Evolutionary conservation across 306 rosid genomes (phyloP), one percentile per base, ranked within the genome.

Genomic region (Acacia crassicarpa): DNA sequence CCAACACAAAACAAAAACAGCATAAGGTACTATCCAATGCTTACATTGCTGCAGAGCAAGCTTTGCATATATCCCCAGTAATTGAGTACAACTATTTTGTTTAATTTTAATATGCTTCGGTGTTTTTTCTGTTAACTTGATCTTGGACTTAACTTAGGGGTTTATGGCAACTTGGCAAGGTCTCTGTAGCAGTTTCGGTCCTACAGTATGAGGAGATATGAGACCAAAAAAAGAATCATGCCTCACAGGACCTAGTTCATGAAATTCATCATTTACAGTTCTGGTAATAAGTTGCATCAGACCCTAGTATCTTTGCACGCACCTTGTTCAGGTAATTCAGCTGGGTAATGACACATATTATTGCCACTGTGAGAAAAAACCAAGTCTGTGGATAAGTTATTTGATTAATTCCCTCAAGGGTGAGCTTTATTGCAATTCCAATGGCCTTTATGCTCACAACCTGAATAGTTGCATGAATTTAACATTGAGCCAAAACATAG

Each of bases 311-410:
- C 58, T 27, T 59, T 32, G 51, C 61, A 87, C 95, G 83, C 81
- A 95, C 99, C 98, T 86, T 95, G 91, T 95, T 95, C 70, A 93
- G 90, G 88, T 95, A 95, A 89, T 93, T 95, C 81, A 95, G 78
- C 86, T 95, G 98, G 70, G 97, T 93, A 82, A 93, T 65, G 73
- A 95, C 94, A 25, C 98, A 93, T 77, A 95, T 92, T 62, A 82
- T 80, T 8, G 98, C 94, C 61, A 93, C 96, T 17, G 93, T 81
- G 72, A 93, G 35, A 61, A 95, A 95, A 83, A 95, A 90, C 99
- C 98, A 95, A 73, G 97, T 92, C 86, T 95, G 99, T 27, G 98
- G 99, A 82, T 93, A 93, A 41, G 93, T 94, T 74, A 89, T 61
- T 79, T 95, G 98, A 84, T 89, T 93, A 53, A 87, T 85, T 46